Evolutionary conservation across 2,329 filamentous ascomycete genomes (phyloP), one percentile per base, ranked within the genome.

Genomic region (Xylaria sp.): DNA sequence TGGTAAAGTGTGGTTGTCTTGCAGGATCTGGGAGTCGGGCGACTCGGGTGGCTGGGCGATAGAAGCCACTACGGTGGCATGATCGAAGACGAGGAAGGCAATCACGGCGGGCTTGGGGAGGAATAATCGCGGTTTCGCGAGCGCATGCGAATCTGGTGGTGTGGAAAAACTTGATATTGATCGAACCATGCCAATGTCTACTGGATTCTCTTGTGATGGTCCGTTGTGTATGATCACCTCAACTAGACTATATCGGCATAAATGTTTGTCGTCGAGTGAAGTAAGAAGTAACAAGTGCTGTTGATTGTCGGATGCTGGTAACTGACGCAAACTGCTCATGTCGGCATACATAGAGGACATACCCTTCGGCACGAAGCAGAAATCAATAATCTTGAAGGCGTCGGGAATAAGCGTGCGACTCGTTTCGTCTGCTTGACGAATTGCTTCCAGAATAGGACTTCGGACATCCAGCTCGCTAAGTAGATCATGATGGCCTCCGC

Each of bases 401-500:
- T 87, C 84, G 4, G 82, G 74, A 8, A 83, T 78, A 17, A 85
- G 78, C 13, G 80, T 76, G 31, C 78, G 79, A 52, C 79, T 76
- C 44, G 80, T 75, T 1, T 83, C 78, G 44, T 84, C 82, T 10
- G 82, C 77, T 38, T 83, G 78, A 54, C 85, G 84, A 17, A 96
- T 78, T 31, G 87, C 86, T 1, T 81, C 75, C 15, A 89, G 73
- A 35, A 97, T 82, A 3, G 84, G 77, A 21, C 88, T 86, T 57
- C 87, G 86, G 59, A 88, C 81, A 73, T 96, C 90, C 21, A 88
- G 81, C 63, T 94, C 91, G 25, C 85, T 84, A 47, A 90, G 85
- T 48, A 92, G 83, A 43, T 90, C 87, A 72, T 93, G 89, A 67
- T 93, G 91, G 33, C 93, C 93, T 63, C 91, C 91, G 75, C 94